Conservation (phyloP, 208 protist species). For the Kentomonas sorsogonicus region DNA sequence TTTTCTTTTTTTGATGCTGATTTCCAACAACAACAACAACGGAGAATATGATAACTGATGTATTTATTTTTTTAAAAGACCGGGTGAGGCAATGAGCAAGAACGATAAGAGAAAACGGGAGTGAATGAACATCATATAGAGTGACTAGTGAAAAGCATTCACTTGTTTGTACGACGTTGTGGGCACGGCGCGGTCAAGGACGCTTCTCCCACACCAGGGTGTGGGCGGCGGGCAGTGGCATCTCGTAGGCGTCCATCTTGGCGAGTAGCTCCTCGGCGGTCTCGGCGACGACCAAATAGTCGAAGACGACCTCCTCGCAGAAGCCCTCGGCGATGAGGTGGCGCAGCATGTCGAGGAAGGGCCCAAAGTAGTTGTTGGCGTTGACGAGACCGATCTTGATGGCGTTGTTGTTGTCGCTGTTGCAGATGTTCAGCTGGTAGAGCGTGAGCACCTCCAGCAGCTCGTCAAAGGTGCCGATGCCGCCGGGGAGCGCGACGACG, state of each 20-base stretch:
- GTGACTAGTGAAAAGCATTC: background rate
- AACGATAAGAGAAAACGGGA: conserved; percentile 6
- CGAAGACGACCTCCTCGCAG: conserved; percentile 28
- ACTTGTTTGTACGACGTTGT: background rate
- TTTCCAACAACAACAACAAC: background rate
- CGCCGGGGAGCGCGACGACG: conserved; percentile 71
- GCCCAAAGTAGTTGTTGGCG: conserved; percentile 61
- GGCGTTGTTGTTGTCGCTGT: conserved; percentile 59
- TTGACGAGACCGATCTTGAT: conserved; percentile 74
- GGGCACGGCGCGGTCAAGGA: conserved; percentile 18
- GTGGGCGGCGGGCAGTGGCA: conserved; percentile 21
- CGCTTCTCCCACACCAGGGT: conserved; percentile 38
- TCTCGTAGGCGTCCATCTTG: conserved; percentile 29
- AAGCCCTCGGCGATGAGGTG: conserved; percentile 68
- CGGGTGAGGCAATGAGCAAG: background rate
- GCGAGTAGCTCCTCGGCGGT: conserved; percentile 49
- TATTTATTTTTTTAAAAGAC: background rate
- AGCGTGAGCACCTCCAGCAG: conserved; percentile 78
- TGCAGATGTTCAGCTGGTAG: conserved; percentile 72
- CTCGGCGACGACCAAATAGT: conserved; percentile 35
- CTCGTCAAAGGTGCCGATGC: conserved; percentile 82
- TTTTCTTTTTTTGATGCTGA: background rate
- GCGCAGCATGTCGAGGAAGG: conserved; percentile 45
- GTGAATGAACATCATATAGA: background rate
- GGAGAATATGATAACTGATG: background rate